Conservation (phyloP, 768 basidiomycete genomes). For the Gloeophyllum trabeum region DNA sequence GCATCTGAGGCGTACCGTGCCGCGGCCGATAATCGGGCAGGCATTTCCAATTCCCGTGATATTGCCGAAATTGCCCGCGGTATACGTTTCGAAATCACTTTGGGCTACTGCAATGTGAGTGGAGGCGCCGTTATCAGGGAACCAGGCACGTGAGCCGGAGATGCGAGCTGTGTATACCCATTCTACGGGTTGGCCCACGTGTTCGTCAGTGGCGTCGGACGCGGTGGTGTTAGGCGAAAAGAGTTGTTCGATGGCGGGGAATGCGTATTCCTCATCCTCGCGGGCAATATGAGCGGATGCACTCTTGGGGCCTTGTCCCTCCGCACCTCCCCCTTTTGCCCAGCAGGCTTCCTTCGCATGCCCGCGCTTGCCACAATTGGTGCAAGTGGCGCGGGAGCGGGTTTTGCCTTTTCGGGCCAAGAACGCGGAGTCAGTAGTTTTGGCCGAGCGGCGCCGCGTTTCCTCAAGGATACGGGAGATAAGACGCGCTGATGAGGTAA, state of each 20-base stretch:
- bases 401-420: not conserved
- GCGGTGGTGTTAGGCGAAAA: not conserved
- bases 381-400: constrained; percentile 6
- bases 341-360: constrained; percentile 19
- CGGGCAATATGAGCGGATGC: not conserved
- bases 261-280: not conserved
- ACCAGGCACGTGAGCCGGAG: not conserved
- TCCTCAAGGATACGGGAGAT: constrained; percentile 7
- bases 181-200: not conserved
- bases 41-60: not conserved
- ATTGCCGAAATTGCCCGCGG: not conserved
- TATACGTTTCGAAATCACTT: not conserved
- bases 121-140: not conserved
- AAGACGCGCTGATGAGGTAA: constrained; percentile 6
- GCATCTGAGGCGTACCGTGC: not conserved
- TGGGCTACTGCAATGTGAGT: not conserved
- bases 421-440: not conserved
- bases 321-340: constrained; percentile 22
- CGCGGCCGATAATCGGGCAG: not conserved
- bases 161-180: not conserved
- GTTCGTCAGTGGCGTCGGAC: not conserved
- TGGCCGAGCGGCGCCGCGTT: not conserved
- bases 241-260: not conserved
- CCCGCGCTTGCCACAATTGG: constrained; percentile 18
- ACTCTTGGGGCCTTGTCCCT: constrained; percentile 22